Percentiles rank a stretch among this genome's conserved stretches.
Conservation (phyloP, 805 yeast genomes). For the Schizosaccharomyces lindneri region DNA sequence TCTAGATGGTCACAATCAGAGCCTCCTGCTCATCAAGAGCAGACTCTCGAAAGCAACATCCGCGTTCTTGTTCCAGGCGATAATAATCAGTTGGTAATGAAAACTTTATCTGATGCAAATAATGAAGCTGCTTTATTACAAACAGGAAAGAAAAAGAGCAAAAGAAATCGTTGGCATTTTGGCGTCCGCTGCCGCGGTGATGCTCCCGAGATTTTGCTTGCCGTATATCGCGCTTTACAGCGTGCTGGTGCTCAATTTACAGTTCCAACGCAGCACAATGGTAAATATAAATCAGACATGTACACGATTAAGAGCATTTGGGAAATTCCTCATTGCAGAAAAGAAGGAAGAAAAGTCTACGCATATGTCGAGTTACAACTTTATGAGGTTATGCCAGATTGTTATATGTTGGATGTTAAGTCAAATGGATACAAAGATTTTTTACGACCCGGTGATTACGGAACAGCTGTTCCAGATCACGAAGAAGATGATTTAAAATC, state of each 20-base stretch:
- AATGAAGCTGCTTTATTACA: conserved; percentile 15
- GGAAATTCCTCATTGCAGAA: neutral
- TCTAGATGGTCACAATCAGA: neutral
- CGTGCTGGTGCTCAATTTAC: conserved; percentile 96
- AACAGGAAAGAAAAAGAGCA: conserved; percentile 20
- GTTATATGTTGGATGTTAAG: conserved; percentile 86
- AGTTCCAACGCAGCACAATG: conserved; percentile 49
- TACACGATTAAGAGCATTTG: neutral
- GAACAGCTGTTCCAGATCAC: neutral
- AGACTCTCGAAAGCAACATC: neutral
- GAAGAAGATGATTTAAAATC: neutral
- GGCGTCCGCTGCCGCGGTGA: conserved; percentile 90
- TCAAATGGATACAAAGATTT: conserved; percentile 48
- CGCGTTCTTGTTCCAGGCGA: neutral
- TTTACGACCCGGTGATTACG: neutral
- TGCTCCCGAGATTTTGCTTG: conserved; percentile 96
- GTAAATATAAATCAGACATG: conserved; percentile 22
- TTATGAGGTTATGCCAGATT: conserved; percentile 86
- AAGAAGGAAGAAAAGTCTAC: conserved; percentile 24
- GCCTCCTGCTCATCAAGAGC: neutral
- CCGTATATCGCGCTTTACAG: conserved; percentile 78
- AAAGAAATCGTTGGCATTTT: conserved; percentile 80
- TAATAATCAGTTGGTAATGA: neutral
- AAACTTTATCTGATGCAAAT: neutral
- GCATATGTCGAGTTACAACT: conserved; percentile 81